These are phyloP conservation scores for Dactylellina cionopaga DNA, from an alignment of 2,329 filamentous ascomycete genomes.

Conservation along the genomic window DNA sequence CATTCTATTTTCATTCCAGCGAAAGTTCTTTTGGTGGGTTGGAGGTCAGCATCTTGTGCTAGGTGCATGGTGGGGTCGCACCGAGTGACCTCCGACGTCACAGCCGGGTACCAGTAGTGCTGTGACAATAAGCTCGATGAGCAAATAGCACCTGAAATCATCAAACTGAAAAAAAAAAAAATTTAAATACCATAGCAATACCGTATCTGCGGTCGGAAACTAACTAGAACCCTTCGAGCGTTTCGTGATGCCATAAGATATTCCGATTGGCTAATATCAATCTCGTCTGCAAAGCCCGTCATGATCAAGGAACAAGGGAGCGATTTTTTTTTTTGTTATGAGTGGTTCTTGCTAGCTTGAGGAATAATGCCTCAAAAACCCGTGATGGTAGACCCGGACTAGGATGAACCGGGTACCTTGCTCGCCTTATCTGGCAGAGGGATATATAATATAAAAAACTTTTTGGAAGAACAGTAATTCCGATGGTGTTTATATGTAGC, in stretches of 20 bases:
- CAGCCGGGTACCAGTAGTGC: no score
- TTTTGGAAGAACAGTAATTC: conserved; percentile 32
- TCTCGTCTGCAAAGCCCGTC: no score
- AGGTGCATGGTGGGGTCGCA: conserved; percentile 7
- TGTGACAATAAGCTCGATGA: no score
- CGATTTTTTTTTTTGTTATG: conserved; percentile 15
- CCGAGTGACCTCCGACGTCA: conserved; percentile 5
- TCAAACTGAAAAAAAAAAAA: conserved; percentile 1
- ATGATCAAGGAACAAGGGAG: no score
- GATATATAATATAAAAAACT: conserved; percentile 30
- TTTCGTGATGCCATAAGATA: conserved; percentile 42
- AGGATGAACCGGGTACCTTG: conserved; percentile 2
- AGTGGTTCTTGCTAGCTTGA: conserved; percentile 16
- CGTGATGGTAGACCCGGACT: background rate
- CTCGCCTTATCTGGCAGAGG: conserved; percentile 44
- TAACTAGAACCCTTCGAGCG: no score
- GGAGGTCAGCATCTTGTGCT: background rate
- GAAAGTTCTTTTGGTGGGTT: background rate
- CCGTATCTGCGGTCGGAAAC: no score
- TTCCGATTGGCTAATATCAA: conserved; percentile 41
- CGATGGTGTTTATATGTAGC: conserved; percentile 12
- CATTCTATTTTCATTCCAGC: no score
- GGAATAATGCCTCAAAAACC: conserved; percentile 41
- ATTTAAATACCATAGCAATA: no score
- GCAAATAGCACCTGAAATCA: background rate